Evolutionary conservation across 306 rosid species (phyloP), one percentile per base, ranked within the genome.

Genomic region (Alnus rubra): DNA sequence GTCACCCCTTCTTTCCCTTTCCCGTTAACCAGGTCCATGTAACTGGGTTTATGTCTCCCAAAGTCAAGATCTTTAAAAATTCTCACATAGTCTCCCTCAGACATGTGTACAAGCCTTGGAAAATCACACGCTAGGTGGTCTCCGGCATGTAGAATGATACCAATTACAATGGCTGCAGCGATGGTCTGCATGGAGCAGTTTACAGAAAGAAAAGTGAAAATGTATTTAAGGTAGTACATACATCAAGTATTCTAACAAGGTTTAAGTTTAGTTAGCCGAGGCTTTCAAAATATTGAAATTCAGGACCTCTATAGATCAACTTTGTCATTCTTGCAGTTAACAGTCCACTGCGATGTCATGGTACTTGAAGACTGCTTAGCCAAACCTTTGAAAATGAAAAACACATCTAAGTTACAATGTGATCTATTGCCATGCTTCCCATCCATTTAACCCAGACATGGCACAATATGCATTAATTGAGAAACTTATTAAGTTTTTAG

Each of bases 81-180:
- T 18, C 0, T 16, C 0, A 81, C 10, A 76, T 93, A 96, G 14
- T 4, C 28, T 3, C 6, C 8, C 37, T 80, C 84, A 67, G 93
- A 39, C 33, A 84, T 23, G 5, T 58, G 63, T 50, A 86, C 74
- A 54, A 96, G 93, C 80, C 80, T 85, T 31, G 96, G 98, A 87
- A 96, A 96, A 83, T 96, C 98, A 82, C 99, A 96, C 28, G 98
- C 98, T 73, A 96, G 91, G 79, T 96, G 99, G 85, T 90, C 84
- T 64, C 99, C 99, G 0, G 15, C 98, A 76, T 93, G 99, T 76
- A 96, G 93, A 84, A 96, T 86, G 80, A 93, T 65, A 79, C 97
- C 99, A 72, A 93, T 78, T 70, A 91, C 93, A 72, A 96, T 93
- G 82, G 98, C 98, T 70, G 87, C 94, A 33, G 99, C 97, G 49